Evolutionary conservation across 352 stramenopile genomes (phyloP).

Genomic region (Pythium scleroteichum): DNA sequence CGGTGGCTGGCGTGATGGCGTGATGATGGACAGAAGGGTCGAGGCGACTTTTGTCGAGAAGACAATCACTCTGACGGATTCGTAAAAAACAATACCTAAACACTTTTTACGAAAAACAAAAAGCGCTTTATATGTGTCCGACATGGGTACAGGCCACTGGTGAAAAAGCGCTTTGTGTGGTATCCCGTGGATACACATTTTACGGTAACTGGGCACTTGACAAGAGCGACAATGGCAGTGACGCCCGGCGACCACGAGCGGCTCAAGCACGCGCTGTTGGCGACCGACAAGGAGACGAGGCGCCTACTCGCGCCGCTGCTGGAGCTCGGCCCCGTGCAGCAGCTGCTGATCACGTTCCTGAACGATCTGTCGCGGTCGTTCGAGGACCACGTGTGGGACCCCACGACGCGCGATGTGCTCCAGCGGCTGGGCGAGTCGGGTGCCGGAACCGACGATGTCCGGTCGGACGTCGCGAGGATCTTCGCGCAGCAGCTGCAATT

Average conservation of each 20-base stretch:
- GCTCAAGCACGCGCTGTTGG: slow-evolving; percentile 43
- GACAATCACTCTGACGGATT: slow-evolving; percentile 21
- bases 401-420: slow-evolving; percentile 56
- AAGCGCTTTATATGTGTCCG: not conserved
- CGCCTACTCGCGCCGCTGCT: slow-evolving; percentile 60
- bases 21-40: slow-evolving; percentile 6
- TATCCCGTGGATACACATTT: slow-evolving; percentile 28
- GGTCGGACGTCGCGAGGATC: slow-evolving; percentile 36
- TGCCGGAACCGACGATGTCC: not conserved
- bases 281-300: slow-evolving; percentile 53
- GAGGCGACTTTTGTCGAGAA: not conserved
- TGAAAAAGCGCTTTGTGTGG: slow-evolving; percentile 10
- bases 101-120: slow-evolving; percentile 7
- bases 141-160: not conserved
- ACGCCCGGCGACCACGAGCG: slow-evolving; percentile 33
- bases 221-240: not conserved
- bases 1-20: slow-evolving; percentile 12
- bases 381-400: slow-evolving; percentile 79
- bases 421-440: slow-evolving; percentile 39
- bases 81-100: slow-evolving; percentile 16
- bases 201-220: too few species aligned
- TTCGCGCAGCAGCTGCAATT: slow-evolving; percentile 34
- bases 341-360: slow-evolving; percentile 74
- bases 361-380: slow-evolving; percentile 57
- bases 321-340: slow-evolving; percentile 55